Conservation (phyloP, 345 rosid genomes). For the Gynandropsis gynandra region DNA sequence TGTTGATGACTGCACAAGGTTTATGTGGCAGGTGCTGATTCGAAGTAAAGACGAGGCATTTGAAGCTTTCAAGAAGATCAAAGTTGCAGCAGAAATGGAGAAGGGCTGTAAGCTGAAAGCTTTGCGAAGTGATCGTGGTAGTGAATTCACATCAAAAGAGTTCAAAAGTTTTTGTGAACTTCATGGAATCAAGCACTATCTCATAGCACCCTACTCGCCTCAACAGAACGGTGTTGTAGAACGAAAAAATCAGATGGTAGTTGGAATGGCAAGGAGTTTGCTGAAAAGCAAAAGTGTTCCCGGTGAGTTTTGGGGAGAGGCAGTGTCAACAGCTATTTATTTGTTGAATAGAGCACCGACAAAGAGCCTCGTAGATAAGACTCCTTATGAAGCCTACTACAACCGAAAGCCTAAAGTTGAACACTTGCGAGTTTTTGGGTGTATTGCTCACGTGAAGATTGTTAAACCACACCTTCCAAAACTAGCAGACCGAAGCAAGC, state of each 20-base stretch:
- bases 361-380: neutral
- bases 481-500: too few relatives aligned
- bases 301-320: neutral
- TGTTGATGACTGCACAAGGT: neutral
- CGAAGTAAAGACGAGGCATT: neutral
- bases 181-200: neutral
- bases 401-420: too few relatives aligned
- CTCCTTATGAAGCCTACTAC: too few relatives aligned
- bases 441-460: too few relatives aligned
- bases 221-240: neutral
- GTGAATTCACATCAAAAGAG: neutral
- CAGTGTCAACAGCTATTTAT: neutral
- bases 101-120: neutral
- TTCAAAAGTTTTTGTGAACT: neutral
- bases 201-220: neutral
- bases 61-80: neutral
- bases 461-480: too few relatives aligned
- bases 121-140: neutral
- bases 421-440: too few relatives aligned
- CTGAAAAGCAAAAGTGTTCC: neutral
- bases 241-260: neutral
- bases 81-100: neutral
- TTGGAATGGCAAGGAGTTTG: too few relatives aligned
- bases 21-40: neutral
- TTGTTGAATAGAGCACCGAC: neutral